A percentile compares a stretch with the other conserved stretches of the same genome.
Conservation (phyloP, 2,329 filamentous ascomycete species). For the Sporothrix curviconia region DNA sequence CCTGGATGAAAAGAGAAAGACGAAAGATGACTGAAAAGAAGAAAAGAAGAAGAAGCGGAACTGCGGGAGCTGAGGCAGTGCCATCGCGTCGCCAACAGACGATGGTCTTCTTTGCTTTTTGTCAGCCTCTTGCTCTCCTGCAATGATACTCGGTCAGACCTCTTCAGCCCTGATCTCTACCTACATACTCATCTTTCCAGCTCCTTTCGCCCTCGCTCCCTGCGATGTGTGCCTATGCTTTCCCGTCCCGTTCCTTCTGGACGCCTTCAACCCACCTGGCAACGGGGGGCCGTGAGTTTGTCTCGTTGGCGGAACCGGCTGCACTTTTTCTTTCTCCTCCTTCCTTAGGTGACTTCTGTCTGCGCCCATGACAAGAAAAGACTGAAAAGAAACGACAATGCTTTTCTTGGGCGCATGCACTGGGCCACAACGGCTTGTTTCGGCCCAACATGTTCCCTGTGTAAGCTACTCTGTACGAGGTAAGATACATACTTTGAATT, state of each 20-base stretch:
- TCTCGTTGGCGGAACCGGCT: background rate
- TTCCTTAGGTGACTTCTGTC: background rate
- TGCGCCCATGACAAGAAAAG: background rate
- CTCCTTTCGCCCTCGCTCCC: background rate
- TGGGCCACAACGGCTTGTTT: background rate
- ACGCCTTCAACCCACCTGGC: background rate
- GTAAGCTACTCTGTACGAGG: too few relatives aligned
- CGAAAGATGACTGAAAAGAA: background rate
- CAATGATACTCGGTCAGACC: conserved; percentile 2
- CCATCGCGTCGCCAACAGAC: background rate
- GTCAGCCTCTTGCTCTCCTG: too few relatives aligned
- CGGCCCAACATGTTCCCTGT: background rate
- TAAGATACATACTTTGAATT: too few relatives aligned
- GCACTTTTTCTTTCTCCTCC: background rate
- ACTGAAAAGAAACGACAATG: background rate
- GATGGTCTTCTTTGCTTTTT: background rate
- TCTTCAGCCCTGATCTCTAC: background rate
- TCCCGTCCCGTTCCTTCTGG: background rate
- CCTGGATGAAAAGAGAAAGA: background rate
- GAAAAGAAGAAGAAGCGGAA: background rate
- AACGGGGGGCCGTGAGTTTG: too few relatives aligned
- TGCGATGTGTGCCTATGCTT: too few relatives aligned
- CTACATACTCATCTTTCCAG: background rate
- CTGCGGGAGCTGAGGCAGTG: background rate
- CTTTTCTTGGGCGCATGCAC: conserved; percentile 10